Evolutionary conservation across 2,329 filamentous ascomycete genomes (phyloP).

Genomic region (Trichothecium roseum): DNA sequence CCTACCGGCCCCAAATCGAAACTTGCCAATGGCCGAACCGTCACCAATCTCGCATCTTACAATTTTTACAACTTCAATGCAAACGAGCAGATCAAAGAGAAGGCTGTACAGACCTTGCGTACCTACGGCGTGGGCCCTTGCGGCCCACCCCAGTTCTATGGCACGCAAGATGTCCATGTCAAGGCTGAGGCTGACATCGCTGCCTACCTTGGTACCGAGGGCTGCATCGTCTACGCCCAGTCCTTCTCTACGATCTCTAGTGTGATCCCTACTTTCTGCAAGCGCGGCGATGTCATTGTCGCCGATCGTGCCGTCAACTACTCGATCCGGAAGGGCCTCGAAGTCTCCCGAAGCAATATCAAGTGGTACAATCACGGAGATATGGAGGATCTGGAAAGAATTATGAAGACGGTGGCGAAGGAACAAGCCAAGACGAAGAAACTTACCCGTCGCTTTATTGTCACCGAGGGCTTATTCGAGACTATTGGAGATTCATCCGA

Average conservation of each 20-base stretch:
- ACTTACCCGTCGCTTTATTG: constrained; percentile 85
- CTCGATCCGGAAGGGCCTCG: constrained; percentile 85
- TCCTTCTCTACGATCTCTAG: constrained; percentile 95
- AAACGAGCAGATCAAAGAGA: constrained; percentile 88
- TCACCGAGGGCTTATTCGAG: constrained; percentile 92
- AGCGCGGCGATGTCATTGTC: constrained; percentile 93
- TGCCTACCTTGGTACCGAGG: constrained; percentile 74
- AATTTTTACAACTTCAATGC: constrained; percentile 97
- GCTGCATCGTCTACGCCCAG: constrained; percentile 92
- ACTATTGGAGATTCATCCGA: constrained; percentile 76
- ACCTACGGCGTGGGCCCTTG: constrained; percentile 96
- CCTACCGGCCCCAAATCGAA: constrained; percentile 86
- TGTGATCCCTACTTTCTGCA: constrained; percentile 93
- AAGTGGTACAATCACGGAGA: constrained; percentile 95
- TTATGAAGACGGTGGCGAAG: constrained; percentile 74
- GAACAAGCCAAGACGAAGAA: constrained; percentile 80
- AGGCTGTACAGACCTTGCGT: constrained; percentile 85
- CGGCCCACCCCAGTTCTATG: constrained; percentile 95
- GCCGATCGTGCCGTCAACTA: constrained; percentile 91
- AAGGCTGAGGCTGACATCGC: constrained; percentile 93
- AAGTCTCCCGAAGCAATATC: constrained; percentile 84
- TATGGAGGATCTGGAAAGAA: constrained; percentile 82
- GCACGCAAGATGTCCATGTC: constrained; percentile 96
- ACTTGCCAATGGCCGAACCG: constrained; percentile 77
- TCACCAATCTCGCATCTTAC: constrained; percentile 86